Evolutionary conservation across 116 monocot genomes (phyloP), one percentile per base, ranked within the genome.

Genomic region (Papilionanthe hybrid): DNA sequence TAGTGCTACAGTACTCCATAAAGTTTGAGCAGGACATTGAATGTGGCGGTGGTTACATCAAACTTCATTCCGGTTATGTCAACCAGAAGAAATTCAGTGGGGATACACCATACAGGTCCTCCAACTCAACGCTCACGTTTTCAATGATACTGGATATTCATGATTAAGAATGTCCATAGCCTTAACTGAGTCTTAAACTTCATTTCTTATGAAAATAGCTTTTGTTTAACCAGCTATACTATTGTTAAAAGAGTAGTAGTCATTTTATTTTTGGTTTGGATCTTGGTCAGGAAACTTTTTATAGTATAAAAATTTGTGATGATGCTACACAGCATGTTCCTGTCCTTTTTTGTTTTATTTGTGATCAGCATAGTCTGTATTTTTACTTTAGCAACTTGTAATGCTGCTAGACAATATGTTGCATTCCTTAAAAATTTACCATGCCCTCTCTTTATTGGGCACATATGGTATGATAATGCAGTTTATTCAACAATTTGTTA

Each of bases 41-140:
- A 87, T 97, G 97, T 82, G 97, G 97, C 32, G 97, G 97, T 78
- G 97, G 92, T 48, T 97, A 97, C 80, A 92, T 94, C 72, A 97
- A 94, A 81, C 94, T 97, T 80, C 84, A 90, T 60, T 97, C 97
- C 85, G 92, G 94, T 60, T 97, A 91, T 81, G 97, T 97, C 78
- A 97, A 94, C 84, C 97, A 94, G 86, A 97, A 94, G 85, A 97
- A 94, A 83, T 97, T 97, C 76, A 81, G 97, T 60, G 97, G 97
- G 48, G 91, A 97, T 80, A 92, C 97, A 80, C 97, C 97, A 66
- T 97, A 97, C 88, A 97, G 97, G 97, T 94, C 43, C 63, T 48
- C 49, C 42, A 13, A 1, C 13, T 15, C 69, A 4, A 41, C 23
- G 1, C 75, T 8, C 27, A 5, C 28, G 3, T 57, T 32, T 42